Evolutionary conservation across 805 yeast genomes (phyloP), one percentile per base, ranked within the genome.

Genomic region (Scheffersomyces stipitis): DNA sequence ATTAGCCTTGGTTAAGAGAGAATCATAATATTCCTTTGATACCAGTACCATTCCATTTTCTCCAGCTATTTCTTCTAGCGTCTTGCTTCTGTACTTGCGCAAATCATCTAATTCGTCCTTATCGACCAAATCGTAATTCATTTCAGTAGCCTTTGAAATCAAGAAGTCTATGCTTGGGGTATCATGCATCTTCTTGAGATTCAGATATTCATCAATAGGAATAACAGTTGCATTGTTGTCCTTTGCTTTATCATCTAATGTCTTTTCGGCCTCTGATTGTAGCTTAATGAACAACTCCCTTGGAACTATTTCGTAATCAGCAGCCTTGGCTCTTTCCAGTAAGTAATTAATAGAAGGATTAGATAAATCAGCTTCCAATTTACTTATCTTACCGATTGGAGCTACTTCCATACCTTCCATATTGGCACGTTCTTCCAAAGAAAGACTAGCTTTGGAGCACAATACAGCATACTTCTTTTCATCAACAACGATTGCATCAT

Each of bases 181-280:
- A 6, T 50, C 44, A 34, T 38, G 37, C 18, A 44, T 39, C 3
- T 38, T 18, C 15, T 42, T 37, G 17, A 64, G 49, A 3, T 36
- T 40, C 6, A 47, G 45, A 36, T 57, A 54, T 26, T 62, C 64
- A n/a, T 45, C 26, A 22, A 42, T 34, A n/a, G 50, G 45, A 16
- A 64, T 30, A 9, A 59, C 26, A 12, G 56, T 55, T 27, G 41
- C 49, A 7, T 63, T 66, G 34, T 45, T 53, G n/a, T 41, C 41
- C 15, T 51, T 44, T 1, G 62, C 59, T 23, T 42, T 42, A 5
- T 44, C 45, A 6, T 32, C 34, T 12, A 54, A 28, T 26, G 34
- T 31, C 33, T 45, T 41, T 6, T 42, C 45, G 9, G 49, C 37
- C 2, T 44, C 34, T 8, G 44, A 41, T n/a, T 37, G 39, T 28